Conservation (phyloP, 805 yeast genomes). For the Candida alai region DNA sequence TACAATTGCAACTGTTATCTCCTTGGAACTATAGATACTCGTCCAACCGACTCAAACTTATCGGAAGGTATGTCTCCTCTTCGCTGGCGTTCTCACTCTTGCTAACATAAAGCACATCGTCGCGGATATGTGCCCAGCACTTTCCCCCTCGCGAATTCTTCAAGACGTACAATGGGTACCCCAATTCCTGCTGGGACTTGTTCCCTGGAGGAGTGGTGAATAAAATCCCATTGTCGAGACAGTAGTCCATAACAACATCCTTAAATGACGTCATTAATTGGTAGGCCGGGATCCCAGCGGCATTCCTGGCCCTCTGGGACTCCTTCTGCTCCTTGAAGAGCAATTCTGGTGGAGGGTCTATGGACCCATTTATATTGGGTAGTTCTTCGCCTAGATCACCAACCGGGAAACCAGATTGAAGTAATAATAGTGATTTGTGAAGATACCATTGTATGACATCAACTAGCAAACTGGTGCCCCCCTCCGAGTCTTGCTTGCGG, state of each 20-base stretch:
- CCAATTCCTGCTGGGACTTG: conserved; percentile 25
- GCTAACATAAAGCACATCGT: conserved; percentile 60
- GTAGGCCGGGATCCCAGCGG: conserved; percentile 39
- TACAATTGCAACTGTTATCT: no score
- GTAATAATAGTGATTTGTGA: conserved; percentile 12
- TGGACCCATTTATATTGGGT: conserved; percentile 4
- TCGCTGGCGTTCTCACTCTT: conserved; percentile 3
- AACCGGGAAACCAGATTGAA: conserved; percentile 7
- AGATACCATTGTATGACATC: conserved; percentile 26
- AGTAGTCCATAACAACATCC: conserved; percentile 63
- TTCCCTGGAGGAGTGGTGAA: conserved; percentile 28
- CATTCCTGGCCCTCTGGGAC: no score
- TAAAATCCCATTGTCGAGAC: conserved; percentile 46
- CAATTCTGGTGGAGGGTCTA: conserved; percentile 2
- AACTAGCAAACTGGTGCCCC: no score
- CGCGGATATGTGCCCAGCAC: conserved; percentile 49
- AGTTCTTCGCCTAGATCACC: conserved; percentile 1
- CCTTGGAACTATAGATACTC: no score
- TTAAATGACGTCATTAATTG: conserved; percentile 48
- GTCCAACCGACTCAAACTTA: no score
- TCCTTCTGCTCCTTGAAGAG: conserved; percentile 3
- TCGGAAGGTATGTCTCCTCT: no score
- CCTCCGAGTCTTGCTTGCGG: neutral
- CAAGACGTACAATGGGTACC: conserved; percentile 37
- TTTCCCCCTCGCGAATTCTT: conserved; percentile 20